A percentile compares a stretch with the other conserved stretches of the same genome.
These are phyloP conservation scores for Xylaria curta DNA, from an alignment of 495 filamentous ascomycete species.

Conservation along the genomic window DNA sequence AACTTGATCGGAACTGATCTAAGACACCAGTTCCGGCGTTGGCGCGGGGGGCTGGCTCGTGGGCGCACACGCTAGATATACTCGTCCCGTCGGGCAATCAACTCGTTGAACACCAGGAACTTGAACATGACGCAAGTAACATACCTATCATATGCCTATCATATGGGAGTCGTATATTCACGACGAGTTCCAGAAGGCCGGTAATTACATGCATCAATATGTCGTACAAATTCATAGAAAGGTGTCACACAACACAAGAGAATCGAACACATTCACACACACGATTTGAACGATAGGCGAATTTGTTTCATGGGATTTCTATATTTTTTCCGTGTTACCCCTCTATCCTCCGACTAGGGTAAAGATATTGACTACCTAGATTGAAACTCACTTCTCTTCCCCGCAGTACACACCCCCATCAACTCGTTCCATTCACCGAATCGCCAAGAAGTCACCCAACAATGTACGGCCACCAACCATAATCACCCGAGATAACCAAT, in stretches of 20 bases:
- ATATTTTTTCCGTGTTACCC: conserved; percentile 10
- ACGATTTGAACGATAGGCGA: neutral
- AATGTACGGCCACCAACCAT: conserved; percentile 14
- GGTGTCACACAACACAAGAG: neutral
- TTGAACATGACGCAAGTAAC: neutral
- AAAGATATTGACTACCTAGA: neutral
- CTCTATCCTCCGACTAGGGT: conserved; percentile 6
- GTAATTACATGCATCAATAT: conserved; percentile 19
- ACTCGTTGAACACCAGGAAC: no score
- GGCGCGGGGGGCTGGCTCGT: conserved; percentile 4
- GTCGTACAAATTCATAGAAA: neutral
- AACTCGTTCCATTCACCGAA: conserved; percentile 10
- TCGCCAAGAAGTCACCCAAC: neutral
- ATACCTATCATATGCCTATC: neutral
- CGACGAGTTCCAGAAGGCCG: conserved; percentile 9
- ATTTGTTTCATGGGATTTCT: conserved; percentile 10
- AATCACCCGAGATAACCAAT: conserved; percentile 18
- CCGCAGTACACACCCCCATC: neutral
- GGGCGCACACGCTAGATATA: neutral
- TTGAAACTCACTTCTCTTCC: neutral
- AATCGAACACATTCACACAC: neutral
- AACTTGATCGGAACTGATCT: conserved; percentile 7
- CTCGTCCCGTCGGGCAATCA: neutral
- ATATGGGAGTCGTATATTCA: neutral
- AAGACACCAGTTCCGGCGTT: conserved; percentile 2